Percentiles rank a stretch among this genome's conserved stretches.
phyloP scores from a whole-genome alignment of 331 rosid genomes.

The Dryas integrifolia region DNA sequence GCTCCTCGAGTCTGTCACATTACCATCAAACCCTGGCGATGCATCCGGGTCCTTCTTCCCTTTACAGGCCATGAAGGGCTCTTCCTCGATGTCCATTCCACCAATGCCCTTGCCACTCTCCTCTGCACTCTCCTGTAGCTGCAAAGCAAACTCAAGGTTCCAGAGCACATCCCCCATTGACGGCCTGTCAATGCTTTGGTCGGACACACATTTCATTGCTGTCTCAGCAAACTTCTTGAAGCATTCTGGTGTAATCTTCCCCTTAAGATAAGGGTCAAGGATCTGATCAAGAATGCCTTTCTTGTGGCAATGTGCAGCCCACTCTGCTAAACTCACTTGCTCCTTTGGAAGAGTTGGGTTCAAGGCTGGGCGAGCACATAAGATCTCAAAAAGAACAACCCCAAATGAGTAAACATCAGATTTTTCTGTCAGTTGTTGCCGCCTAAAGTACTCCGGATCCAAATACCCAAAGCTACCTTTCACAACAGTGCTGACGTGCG shows the following conservation, averaged over 20 bases:
- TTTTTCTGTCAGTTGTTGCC: slow-evolving; percentile 96
- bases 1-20: slow-evolving; percentile 82
- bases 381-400: slow-evolving; percentile 85
- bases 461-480: slow-evolving; percentile 98
- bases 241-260: slow-evolving; percentile 88
- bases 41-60: slow-evolving; percentile 70
- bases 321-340: slow-evolving; percentile 98
- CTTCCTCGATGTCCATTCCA: slow-evolving; percentile 48
- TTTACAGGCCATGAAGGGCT: slow-evolving; percentile 43
- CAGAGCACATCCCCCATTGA: slow-evolving; percentile 98
- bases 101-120: slow-evolving; percentile 65
- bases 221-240: slow-evolving; percentile 93
- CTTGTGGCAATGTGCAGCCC: slow-evolving; percentile 94
- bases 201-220: slow-evolving; percentile 95
- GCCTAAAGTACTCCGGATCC: slow-evolving; percentile 98
- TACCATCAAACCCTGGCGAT: slow-evolving; percentile 49
- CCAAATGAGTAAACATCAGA: slow-evolving; percentile 99
- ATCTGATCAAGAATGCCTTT: slow-evolving; percentile 88
- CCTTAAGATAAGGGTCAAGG: slow-evolving; percentile 78
- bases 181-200: slow-evolving; percentile 95
- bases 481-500: slow-evolving; percentile 97
- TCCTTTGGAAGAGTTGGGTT: slow-evolving; percentile 89
- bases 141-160: slow-evolving; percentile 98
- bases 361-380: slow-evolving; percentile 96
- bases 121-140: slow-evolving; percentile 97